Base-by-base conservation (phyloP, 306 rosid species). In the Hippophae rhamnoides region DNA sequence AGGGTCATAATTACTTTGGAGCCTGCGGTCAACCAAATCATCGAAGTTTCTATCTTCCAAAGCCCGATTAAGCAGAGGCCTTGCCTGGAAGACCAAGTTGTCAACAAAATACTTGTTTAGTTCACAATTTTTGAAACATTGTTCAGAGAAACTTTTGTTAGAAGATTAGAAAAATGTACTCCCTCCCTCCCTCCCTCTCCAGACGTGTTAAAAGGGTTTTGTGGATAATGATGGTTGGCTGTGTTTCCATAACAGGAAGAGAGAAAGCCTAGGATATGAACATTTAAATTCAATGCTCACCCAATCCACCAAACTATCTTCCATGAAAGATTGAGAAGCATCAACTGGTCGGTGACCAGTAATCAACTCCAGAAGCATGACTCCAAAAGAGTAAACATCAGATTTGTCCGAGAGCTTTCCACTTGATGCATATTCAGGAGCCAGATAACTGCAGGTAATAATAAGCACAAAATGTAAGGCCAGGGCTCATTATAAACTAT, bases 241-340 rank as follows among this genome's bases (percentile, higher is more conserved):
- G 12, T 11, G 10, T 13, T 13, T 0, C 13, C 7, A 5, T 10
- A 12, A 48, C 1, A 5, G 11, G n/a, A 11, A 48, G 13, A 12
- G 13, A 18, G 6, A 6, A 45, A 53, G 62, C 40, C 54, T 8
- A 57, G 26, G 50, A 46, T 46, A 10, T 46, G 38, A 31, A 31
- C 38, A 46, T 7, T 45, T 10, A 5, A 43, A 12, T 5, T 8
- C 40, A 26, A 74, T 61, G 77, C 86, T 47, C 63, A 90, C 98
- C 98, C 98, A 90, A 11, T 90, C 98, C 18, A 87, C 98, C 78
- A 90, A 83, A 71, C 98, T 85, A 57, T 90, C 96, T 0, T 90
- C 96, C 86, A 81, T 76, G 38, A 31, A 31, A 26, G 69, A 52
- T 27, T 23, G 66, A 40, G 72, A 47, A 18, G 76, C 68, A 79